Base-by-base conservation (phyloP, 129 eudicot genomes). In the Chrysanthemum lavandulifolium region DNA sequence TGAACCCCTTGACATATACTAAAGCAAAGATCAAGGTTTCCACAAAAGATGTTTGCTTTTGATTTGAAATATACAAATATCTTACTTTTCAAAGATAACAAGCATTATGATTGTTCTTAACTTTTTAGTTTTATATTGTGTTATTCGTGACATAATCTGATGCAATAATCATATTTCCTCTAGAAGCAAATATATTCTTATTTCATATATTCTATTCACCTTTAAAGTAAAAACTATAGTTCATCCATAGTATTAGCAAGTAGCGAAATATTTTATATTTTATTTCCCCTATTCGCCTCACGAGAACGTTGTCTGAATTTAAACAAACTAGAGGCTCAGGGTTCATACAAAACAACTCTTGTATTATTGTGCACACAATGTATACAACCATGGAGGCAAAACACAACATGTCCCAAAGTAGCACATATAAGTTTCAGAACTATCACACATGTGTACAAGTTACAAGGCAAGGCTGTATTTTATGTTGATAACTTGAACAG, bases 361-460 rank as follows among this genome's bases (percentile, higher is more conserved):
- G 10, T 36, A 7, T 36, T 6, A 36, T 36, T 7, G 45, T 36
- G 45, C 45, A 36, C 7, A 1, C 43, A 36, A 36, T 36, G 43
- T 36, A 36, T 36, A 6, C 43, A 36, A 36, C 43, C 43, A 36
- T 36, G 43, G 43, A 1, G 43, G 43, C 8, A 36, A 36, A 40
- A 7, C 47, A 36, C 67, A 13, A 61, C 15, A 61, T 29, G 67
- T 61, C 31, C 67, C 47, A 61, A 61, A 13, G 6, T 29, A 45
- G 67, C 67, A 31, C 11, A 29, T 62, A 14, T 29, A 62, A 62
- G 4, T 25, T 62, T 29, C 67, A 29, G 21, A 23, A 62, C 18
- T 18, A 62, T 62, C 7, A 62, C 67, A 31, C 67, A 62, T 62
- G 67, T 62, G 12, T 12, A 62, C 67, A 62, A 62, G 48, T 62